phyloP scores from a whole-genome alignment of 139 green algal species.

The Yamagishiella unicocca region DNA sequence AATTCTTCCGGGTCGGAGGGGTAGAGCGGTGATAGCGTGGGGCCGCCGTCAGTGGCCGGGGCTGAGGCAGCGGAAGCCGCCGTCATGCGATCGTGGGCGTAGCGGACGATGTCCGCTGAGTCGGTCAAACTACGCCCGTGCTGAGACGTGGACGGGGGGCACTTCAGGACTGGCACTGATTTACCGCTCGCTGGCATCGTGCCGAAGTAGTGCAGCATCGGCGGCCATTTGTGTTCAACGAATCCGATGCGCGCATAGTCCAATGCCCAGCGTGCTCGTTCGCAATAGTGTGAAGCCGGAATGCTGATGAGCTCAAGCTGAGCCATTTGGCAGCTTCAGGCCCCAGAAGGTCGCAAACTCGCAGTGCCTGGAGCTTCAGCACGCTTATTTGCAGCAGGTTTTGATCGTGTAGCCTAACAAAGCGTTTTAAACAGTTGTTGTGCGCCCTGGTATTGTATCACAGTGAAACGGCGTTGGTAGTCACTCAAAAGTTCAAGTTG shows the following conservation, averaged over 20 bases:
- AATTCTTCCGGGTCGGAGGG: slow-evolving; percentile 19
- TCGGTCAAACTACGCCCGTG: background rate
- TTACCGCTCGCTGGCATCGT: background rate
- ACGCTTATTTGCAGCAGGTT: no score
- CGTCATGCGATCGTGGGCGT: background rate
- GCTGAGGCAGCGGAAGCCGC: background rate
- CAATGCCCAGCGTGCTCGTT: slow-evolving; percentile 8
- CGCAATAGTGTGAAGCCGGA: slow-evolving; percentile 8
- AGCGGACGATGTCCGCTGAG: slow-evolving; percentile 11
- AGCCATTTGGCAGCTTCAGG: background rate
- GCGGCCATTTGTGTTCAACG: background rate
- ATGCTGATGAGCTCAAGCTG: slow-evolving; percentile 14
- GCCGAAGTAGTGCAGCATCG: background rate
- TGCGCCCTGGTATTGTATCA: no score
- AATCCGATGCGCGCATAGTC: slow-evolving; percentile 6
- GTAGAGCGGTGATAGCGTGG: background rate
- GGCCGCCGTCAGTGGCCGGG: background rate
- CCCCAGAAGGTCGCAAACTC: no score
- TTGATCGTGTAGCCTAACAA: no score
- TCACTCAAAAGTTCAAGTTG: no score
- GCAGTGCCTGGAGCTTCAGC: no score
- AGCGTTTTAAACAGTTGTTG: no score
- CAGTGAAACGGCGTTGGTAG: no score
- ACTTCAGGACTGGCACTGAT: background rate
- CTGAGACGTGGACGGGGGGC: background rate